Percentiles rank a stretch among this genome's conserved stretches.
Conservation (phyloP, 2,329 filamentous ascomycete genomes). For the Metarhizium rileyi region DNA sequence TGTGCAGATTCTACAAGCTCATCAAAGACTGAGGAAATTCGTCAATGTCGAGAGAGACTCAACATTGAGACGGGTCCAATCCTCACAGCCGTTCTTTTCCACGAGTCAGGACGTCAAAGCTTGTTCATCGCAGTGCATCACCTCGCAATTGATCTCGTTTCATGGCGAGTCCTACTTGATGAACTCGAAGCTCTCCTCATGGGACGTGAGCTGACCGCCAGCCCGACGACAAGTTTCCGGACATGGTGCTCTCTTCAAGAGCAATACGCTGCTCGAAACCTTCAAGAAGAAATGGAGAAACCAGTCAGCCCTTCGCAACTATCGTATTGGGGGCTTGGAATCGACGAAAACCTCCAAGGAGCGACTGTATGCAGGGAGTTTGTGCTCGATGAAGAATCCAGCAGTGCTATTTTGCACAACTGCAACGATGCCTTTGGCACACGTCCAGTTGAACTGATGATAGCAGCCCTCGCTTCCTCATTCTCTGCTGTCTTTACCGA, state of each 20-base stretch:
- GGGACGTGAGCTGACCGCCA: background rate
- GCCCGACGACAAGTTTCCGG: background rate
- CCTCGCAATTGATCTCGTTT: constrained; percentile 34
- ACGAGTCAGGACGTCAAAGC: background rate
- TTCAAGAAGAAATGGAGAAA: background rate
- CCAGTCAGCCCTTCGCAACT: background rate
- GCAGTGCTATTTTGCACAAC: constrained; percentile 9
- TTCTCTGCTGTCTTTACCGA: background rate
- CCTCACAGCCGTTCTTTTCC: background rate
- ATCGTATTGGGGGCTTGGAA: background rate
- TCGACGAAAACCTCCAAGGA: background rate
- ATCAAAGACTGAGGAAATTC: background rate
- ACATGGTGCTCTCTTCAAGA: background rate
- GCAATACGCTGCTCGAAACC: background rate
- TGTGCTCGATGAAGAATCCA: background rate
- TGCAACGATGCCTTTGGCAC: background rate
- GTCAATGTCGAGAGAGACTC: background rate
- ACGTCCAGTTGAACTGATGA: background rate
- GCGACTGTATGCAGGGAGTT: background rate
- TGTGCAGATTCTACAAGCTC: background rate
- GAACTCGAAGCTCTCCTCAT: constrained; percentile 9
- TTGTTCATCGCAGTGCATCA: constrained; percentile 8
- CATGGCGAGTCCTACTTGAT: constrained; percentile 28
- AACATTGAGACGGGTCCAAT: constrained; percentile 1
- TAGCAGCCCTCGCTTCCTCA: background rate